Conservation (phyloP, 2,329 filamentous ascomycete genomes). For the Talaromyces marneffei region DNA sequence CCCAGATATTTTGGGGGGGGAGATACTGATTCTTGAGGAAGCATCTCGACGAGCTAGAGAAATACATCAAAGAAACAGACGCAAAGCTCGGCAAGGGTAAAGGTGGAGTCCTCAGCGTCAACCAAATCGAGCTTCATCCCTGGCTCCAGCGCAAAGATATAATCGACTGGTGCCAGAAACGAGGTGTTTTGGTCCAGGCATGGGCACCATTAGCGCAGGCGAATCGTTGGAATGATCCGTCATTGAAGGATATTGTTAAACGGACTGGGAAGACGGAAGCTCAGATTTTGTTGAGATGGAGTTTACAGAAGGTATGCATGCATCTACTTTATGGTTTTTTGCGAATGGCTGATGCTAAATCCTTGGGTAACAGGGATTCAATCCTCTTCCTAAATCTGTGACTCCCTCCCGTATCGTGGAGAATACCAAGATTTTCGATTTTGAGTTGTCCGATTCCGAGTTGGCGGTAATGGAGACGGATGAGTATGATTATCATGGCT, state of each 20-base stretch:
- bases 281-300: neutral
- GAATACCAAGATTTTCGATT: constrained; percentile 56
- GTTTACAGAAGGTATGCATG: neutral
- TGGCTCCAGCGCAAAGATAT: constrained; percentile 80
- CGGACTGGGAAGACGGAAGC: neutral
- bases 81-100: constrained; percentile 45
- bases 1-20: too few species aligned
- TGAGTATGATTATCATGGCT: constrained; percentile 36
- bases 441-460: constrained; percentile 53
- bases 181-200: constrained; percentile 57
- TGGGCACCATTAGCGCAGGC: constrained; percentile 45
- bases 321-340: neutral
- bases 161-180: constrained; percentile 65
- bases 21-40: neutral
- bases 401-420: constrained; percentile 56
- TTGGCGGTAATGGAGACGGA: constrained; percentile 52
- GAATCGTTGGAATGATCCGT: constrained; percentile 47
- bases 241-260: constrained; percentile 44
- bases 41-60: constrained; percentile 37
- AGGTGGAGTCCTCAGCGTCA: constrained; percentile 69
- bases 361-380: constrained; percentile 45
- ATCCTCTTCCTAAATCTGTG: constrained; percentile 59
- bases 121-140: constrained; percentile 85
- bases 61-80: constrained; percentile 29
- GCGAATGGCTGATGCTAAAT: too few species aligned